phyloP scores from a whole-genome alignment of 352 stramenopile species.

The Pythium brachiatum region DNA sequence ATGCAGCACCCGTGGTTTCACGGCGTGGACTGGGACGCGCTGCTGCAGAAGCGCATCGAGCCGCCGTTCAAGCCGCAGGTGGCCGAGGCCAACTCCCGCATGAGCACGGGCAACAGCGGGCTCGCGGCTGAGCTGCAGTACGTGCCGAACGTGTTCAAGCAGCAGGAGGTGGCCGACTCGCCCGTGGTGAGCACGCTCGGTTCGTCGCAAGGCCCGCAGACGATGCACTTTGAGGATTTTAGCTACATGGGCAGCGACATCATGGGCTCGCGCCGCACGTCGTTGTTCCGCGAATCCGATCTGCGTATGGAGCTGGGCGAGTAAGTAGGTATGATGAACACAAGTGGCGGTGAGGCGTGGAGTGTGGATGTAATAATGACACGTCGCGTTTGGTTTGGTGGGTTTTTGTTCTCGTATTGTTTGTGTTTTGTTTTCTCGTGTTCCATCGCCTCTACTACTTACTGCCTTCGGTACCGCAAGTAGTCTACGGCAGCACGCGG shows the following conservation, averaged over 20 bases:
- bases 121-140: slow-evolving; percentile 70
- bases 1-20: slow-evolving; percentile 82
- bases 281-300: slow-evolving; percentile 80
- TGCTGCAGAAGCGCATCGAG: slow-evolving; percentile 60
- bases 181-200: slow-evolving; percentile 59
- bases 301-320: slow-evolving; percentile 84
- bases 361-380: slow-evolving; percentile 20
- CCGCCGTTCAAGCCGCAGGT: slow-evolving; percentile 65
- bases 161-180: slow-evolving; percentile 82
- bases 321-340: slow-evolving; percentile 12
- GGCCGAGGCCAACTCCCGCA: slow-evolving; percentile 32
- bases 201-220: slow-evolving; percentile 49
- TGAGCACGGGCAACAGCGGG: slow-evolving; percentile 31
- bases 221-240: slow-evolving; percentile 88
- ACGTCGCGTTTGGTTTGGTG: slow-evolving; percentile 11
- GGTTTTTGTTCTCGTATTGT: not conserved
- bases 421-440: slow-evolving; percentile 6
- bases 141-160: slow-evolving; percentile 77
- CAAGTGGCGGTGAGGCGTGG: not conserved
- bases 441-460: not conserved
- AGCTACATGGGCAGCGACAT: slow-evolving; percentile 88
- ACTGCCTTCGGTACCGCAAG: slow-evolving; percentile 1
- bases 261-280: slow-evolving; percentile 78
- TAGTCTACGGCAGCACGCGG: slow-evolving; percentile 60
- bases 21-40: slow-evolving; percentile 72